These are phyloP conservation scores for Stephania cephalantha DNA, from an alignment of 164 flowering plant species.

Conservation along the genomic window DNA sequence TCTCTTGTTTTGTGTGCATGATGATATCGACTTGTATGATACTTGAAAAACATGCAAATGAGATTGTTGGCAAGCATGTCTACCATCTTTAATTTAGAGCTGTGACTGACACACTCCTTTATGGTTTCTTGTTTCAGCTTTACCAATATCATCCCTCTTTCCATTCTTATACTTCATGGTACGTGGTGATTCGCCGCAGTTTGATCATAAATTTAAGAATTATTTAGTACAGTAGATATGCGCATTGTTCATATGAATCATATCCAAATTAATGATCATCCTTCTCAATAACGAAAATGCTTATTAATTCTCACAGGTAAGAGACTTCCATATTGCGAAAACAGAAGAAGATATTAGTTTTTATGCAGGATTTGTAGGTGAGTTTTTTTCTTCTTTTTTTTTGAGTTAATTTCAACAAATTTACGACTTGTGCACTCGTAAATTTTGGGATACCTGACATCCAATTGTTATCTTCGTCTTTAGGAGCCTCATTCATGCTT, in stretches of 20 bases:
- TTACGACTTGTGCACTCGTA: too few species aligned
- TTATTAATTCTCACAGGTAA: conserved; percentile 32
- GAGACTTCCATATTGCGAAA: conserved; percentile 64
- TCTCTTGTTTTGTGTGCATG: too few species aligned
- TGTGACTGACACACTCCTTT: not conserved
- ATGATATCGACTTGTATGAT: too few species aligned
- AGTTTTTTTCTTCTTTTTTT: conserved; percentile 12
- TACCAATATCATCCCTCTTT: conserved; percentile 65
- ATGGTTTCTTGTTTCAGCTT: conserved; percentile 35
- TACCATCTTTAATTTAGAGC: not conserved
- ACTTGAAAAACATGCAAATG: too few species aligned
- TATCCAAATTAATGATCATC: too few species aligned
- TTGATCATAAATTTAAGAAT: not conserved
- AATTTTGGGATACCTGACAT: too few species aligned
- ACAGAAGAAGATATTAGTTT: conserved; percentile 66
- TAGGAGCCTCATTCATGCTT: conserved; percentile 69
- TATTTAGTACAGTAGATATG: too few species aligned
- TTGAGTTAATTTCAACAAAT: too few species aligned
- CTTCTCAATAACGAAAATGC: too few species aligned
- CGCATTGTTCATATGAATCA: too few species aligned
- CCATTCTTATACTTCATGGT: conserved; percentile 87
- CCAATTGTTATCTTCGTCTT: conserved; percentile 5
- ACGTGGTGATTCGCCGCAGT: conserved; percentile 20
- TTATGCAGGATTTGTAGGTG: conserved; percentile 77
- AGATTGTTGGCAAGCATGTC: not conserved